Conservation (phyloP, 106 monocot genomes). For the Dendrobium chrysotoxum region DNA sequence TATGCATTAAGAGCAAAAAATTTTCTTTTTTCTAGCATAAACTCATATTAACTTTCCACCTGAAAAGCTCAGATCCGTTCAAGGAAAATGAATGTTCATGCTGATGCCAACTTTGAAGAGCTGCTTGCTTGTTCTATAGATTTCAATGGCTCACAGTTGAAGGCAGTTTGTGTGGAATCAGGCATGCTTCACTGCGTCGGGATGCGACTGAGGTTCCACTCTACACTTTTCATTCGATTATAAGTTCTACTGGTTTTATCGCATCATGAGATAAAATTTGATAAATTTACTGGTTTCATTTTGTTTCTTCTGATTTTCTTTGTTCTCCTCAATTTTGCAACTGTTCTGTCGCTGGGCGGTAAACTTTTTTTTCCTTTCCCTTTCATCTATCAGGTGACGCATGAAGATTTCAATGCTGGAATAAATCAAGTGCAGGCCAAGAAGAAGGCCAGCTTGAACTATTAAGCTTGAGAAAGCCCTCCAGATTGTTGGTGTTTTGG, state of each 20-base stretch:
- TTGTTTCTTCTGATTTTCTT: too few species aligned
- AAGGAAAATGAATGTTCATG: slow-evolving; percentile 91
- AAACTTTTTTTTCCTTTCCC: too few species aligned
- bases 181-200: slow-evolving; percentile 70
- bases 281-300: too few species aligned
- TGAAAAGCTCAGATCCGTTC: slow-evolving; percentile 67
- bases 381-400: slow-evolving; percentile 41
- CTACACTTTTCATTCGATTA: not conserved
- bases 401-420: slow-evolving; percentile 92
- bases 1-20: too few species aligned
- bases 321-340: too few species aligned
- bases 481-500: too few species aligned
- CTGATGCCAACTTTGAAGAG: slow-evolving; percentile 97
- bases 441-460: slow-evolving; percentile 89
- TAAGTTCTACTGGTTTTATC: not conserved
- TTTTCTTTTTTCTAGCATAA: too few species aligned
- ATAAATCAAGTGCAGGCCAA: slow-evolving; percentile 89
- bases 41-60: too few species aligned
- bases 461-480: slow-evolving; percentile 45
- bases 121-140: slow-evolving; percentile 84
- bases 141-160: slow-evolving; percentile 89
- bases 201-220: slow-evolving; percentile 81
- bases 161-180: slow-evolving; percentile 90
- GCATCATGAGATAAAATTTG: too few species aligned
- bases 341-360: too few species aligned